Percentiles rank a stretch among this genome's conserved stretches.
phyloP scores from a whole-genome alignment of 2,329 filamentous ascomycete species.

The Colletotrichum tamarilloi region DNA sequence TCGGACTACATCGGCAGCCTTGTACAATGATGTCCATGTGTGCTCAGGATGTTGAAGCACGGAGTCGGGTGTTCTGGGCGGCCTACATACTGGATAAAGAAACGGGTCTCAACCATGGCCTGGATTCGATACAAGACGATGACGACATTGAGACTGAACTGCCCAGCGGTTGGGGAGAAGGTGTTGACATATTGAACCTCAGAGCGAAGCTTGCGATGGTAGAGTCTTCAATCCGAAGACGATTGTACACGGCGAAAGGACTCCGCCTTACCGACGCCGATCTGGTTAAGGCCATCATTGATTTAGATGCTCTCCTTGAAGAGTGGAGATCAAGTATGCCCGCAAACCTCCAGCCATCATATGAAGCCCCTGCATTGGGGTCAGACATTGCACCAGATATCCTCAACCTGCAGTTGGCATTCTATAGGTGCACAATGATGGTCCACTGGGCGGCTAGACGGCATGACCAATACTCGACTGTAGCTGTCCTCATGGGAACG shows the following conservation, averaged over 20 bases:
- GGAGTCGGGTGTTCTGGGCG: slow-evolving; percentile 33
- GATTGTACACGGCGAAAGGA: slow-evolving; percentile 31
- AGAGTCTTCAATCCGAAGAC: slow-evolving; percentile 25
- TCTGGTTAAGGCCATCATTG: slow-evolving; percentile 25
- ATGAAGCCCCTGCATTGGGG: slow-evolving; percentile 4
- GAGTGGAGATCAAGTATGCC: slow-evolving; percentile 28
- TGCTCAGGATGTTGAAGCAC: slow-evolving; percentile 16
- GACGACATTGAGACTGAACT: slow-evolving; percentile 30
- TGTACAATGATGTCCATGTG: slow-evolving; percentile 26
- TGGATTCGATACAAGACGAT: slow-evolving; percentile 24
- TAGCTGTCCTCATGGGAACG: slow-evolving; percentile 13
- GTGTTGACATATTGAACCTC: slow-evolving; percentile 11
- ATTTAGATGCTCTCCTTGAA: slow-evolving; percentile 28
- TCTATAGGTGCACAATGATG: slow-evolving; percentile 26
- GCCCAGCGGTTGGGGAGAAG: slow-evolving; percentile 8
- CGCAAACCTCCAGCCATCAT: slow-evolving; percentile 10
- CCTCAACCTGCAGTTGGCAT: slow-evolving; percentile 29
- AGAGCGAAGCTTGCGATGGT: slow-evolving; percentile 35
- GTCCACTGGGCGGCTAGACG: slow-evolving; percentile 32
- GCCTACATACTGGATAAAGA: slow-evolving; percentile 34
- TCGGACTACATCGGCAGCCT: slow-evolving; percentile 29
- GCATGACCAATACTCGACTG: neutral
- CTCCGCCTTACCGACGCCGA: slow-evolving; percentile 17
- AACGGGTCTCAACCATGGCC: slow-evolving; percentile 24
- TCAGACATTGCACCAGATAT: slow-evolving; percentile 16